These are phyloP conservation scores for Gymnopilus dilepis DNA, from an alignment of 768 basidiomycete genomes.

Conservation along the genomic window DNA sequence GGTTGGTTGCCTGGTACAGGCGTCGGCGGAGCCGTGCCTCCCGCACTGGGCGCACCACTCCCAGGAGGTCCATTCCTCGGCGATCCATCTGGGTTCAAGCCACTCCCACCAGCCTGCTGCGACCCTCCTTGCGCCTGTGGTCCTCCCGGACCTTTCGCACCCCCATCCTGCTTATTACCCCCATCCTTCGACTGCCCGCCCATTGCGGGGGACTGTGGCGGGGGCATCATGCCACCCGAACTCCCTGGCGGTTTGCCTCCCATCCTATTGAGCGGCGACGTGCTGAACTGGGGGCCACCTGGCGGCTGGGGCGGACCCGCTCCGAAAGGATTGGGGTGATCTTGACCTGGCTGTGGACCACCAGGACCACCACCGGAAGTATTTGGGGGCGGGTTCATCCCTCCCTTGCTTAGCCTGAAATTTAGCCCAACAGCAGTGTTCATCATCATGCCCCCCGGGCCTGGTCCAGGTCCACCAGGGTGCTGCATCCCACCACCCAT, in stretches of 20 bases:
- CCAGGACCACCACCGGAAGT: not conserved
- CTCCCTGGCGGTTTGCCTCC: not conserved
- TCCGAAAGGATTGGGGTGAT: conserved; percentile 8
- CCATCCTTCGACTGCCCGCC: conserved; percentile 18
- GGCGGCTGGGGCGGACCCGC: not conserved
- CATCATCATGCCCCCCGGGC: not conserved
- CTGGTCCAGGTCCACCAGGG: conserved; percentile 8
- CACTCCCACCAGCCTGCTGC: conserved; percentile 4
- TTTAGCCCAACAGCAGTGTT: no score
- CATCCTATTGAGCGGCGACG: conserved; percentile 17
- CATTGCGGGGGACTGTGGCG: conserved; percentile 18
- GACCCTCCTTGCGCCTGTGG: not conserved
- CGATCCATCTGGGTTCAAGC: conserved; percentile 22
- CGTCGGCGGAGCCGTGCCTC: conserved; percentile 31
- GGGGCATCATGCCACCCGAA: conserved; percentile 20
- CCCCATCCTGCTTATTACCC: conserved; percentile 7
- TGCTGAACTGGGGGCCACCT: conserved; percentile 6
- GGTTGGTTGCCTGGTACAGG: conserved; percentile 30
- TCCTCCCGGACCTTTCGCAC: conserved; percentile 13
- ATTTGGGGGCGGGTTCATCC: conserved; percentile 9
- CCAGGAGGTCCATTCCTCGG: conserved; percentile 16
- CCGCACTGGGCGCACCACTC: conserved; percentile 14
- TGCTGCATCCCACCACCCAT: conserved; percentile 5
- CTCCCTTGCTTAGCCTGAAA: not conserved
- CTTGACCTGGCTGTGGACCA: conserved; percentile 4